phyloP scores from a whole-genome alignment of 768 basidiomycete species.

The Termitomyces eurrhizus region DNA sequence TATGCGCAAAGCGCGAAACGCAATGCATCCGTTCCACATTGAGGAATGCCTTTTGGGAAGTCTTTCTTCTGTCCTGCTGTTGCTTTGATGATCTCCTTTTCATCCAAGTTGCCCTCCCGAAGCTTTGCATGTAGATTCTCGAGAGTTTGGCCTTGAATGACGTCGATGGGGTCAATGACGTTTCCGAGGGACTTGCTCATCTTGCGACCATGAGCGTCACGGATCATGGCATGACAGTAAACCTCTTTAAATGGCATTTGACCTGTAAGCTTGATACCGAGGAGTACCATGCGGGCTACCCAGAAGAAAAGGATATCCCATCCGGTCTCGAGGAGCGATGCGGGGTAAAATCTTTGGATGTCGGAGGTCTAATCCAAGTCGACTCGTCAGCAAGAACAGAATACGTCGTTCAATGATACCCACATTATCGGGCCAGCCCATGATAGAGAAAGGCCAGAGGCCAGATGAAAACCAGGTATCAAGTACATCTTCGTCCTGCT shows the following conservation, averaged over 20 bases:
- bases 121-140: slow-evolving; percentile 83
- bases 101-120: slow-evolving; percentile 87
- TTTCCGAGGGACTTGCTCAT: slow-evolving; percentile 99
- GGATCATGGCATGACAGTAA: slow-evolving; percentile 97
- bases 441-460: slow-evolving; percentile 95
- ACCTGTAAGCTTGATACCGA: slow-evolving; percentile 86
- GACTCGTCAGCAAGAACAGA: not conserved
- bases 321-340: slow-evolving; percentile 91
- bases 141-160: slow-evolving; percentile 81
- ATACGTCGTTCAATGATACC: not conserved
- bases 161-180: slow-evolving; percentile 95
- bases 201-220: slow-evolving; percentile 97
- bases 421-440: slow-evolving; percentile 97
- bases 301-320: slow-evolving; percentile 99
- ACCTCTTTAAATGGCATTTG: slow-evolving; percentile 95
- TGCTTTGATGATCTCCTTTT: slow-evolving; percentile 88
- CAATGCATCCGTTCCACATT: slow-evolving; percentile 96
- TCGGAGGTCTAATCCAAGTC: slow-evolving; percentile 59
- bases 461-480: slow-evolving; percentile 99
- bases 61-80: slow-evolving; percentile 97
- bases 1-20: slow-evolving; percentile 95
- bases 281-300: slow-evolving; percentile 97
- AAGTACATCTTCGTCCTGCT: slow-evolving; percentile 95
- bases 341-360: slow-evolving; percentile 78
- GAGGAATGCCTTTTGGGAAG: slow-evolving; percentile 98